Conservation (phyloP, 2,329 filamentous ascomycete genomes). For the Botrytis squamosa region DNA sequence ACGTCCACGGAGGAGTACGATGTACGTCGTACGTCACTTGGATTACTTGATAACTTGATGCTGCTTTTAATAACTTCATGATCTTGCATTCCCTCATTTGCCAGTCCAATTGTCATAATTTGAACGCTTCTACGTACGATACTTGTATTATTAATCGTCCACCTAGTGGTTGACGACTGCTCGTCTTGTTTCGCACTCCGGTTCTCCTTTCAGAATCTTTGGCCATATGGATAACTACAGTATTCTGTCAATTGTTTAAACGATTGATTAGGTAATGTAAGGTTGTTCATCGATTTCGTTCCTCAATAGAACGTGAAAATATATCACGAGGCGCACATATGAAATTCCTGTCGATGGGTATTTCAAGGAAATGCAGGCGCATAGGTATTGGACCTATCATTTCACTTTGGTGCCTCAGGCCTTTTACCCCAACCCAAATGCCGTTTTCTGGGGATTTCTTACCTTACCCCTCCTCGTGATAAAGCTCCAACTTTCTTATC, state of each 20-base stretch:
- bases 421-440: background rate
- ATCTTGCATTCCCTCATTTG: background rate
- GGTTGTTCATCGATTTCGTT: background rate
- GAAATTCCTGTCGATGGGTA: background rate
- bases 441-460: background rate
- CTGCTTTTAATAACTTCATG: background rate
- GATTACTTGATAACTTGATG: background rate
- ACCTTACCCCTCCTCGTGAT: constrained; percentile 15
- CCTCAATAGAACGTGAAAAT: background rate
- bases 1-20: background rate
- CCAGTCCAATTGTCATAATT: background rate
- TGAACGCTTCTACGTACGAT: background rate
- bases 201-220: background rate
- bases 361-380: background rate
- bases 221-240: background rate
- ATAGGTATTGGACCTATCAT: background rate
- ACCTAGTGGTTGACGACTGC: background rate
- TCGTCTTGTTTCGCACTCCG: background rate
- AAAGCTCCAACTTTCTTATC: constrained; percentile 20
- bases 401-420: background rate
- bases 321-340: background rate
- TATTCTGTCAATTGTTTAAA: background rate
- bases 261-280: background rate
- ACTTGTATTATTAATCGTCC: background rate
- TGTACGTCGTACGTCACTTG: background rate